These are phyloP conservation scores for Gossypium longicalyx DNA, from an alignment of 345 rosid genomes.

Conservation along the genomic window DNA sequence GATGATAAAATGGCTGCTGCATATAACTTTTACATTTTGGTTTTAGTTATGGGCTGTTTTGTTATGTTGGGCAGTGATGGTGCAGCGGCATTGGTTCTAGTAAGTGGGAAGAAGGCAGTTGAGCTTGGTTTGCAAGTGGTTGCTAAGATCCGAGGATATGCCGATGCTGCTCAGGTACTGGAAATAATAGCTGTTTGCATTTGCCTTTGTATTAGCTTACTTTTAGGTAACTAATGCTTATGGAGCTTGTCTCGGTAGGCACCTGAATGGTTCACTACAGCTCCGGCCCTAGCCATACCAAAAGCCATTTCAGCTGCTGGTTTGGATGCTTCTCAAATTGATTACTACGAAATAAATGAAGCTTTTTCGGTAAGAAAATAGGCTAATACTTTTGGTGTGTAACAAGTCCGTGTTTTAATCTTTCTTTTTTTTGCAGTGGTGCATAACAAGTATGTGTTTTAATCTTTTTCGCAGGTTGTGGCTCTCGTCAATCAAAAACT, in stretches of 20 bases:
- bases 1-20: not conserved
- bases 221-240: conserved; percentile 15
- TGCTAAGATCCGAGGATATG: conserved; percentile 78
- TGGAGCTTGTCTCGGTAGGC: conserved; percentile 42
- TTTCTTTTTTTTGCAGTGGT: not conserved
- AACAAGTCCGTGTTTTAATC: conserved; percentile 6
- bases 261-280: conserved; percentile 79
- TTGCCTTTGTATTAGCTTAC: not conserved
- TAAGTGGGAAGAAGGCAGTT: conserved; percentile 78
- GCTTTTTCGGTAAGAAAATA: conserved; percentile 72
- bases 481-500: conserved; percentile 80
- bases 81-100: conserved; percentile 91
- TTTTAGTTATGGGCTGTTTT: conserved; percentile 12
- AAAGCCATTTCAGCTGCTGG: conserved; percentile 86
- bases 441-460: not conserved
- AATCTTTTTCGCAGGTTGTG: conserved; percentile 55
- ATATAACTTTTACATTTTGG: not conserved
- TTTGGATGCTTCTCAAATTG: conserved; percentile 73
- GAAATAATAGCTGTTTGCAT: not conserved
- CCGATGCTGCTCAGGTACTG: conserved; percentile 89
- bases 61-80: conserved; percentile 59
- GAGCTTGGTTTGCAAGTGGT: conserved; percentile 77
- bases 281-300: conserved; percentile 91
- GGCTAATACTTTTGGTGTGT: conserved; percentile 8
- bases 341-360: conserved; percentile 91